Evolutionary conservation across 345 rosid species (phyloP).

Genomic region (Brassica napus): Da-Ae NC_063434.1:30179501-30180000

Average conservation of each 20-base stretch:
- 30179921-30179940: not conserved
- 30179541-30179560: conserved; percentile 10
- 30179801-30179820: conserved; percentile 5
- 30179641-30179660: not conserved
- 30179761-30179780: conserved; percentile 25
- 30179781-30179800: conserved; percentile 15
- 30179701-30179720: conserved; percentile 18
- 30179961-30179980: not conserved
- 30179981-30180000: not conserved
- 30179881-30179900: not conserved
- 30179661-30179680: conserved; percentile 7
- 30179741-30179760: conserved; percentile 1
- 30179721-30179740: not conserved
- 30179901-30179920: not conserved
- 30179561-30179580: conserved; percentile 6
- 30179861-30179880: conserved; percentile 4
- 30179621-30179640: conserved; percentile 2
- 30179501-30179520: conserved; percentile 25
- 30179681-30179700: conserved; percentile 10
- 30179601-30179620: conserved; percentile 10
- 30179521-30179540: not conserved
- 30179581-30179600: conserved; percentile 13
- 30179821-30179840: not conserved
- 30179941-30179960: not conserved
- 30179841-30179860: conserved; percentile 14